phyloP scores from a whole-genome alignment of 768 basidiomycete species.

The Mrakia gelida region DNA sequence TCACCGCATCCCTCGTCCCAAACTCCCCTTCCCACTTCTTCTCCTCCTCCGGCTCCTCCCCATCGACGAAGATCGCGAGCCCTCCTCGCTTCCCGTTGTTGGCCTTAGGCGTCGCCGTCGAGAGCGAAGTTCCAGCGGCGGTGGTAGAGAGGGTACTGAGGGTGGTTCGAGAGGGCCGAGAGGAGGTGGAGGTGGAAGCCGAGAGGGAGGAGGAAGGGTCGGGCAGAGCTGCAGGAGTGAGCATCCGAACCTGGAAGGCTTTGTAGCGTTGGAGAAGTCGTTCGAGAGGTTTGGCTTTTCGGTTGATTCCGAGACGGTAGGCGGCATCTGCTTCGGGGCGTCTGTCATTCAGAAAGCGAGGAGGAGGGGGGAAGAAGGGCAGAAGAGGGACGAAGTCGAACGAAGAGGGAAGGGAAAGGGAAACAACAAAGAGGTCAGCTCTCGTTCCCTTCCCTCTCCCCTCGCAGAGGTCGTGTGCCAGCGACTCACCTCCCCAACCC shows the following conservation, averaged over 20 bases:
- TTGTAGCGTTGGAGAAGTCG: constrained; percentile 74
- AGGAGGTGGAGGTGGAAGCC: constrained; percentile 46
- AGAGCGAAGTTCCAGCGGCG: neutral
- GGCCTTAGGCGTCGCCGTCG: constrained; percentile 24
- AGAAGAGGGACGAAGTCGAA: neutral
- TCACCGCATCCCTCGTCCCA: constrained; percentile 47
- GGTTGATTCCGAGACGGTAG: constrained; percentile 75
- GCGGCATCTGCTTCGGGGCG: constrained; percentile 71
- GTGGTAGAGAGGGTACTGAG: constrained; percentile 18
- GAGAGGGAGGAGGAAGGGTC: constrained; percentile 43
- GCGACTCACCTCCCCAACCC: constrained; percentile 64
- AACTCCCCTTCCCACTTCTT: constrained; percentile 42
- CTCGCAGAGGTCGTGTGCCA: constrained; percentile 7
- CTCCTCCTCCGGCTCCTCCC: constrained; percentile 37
- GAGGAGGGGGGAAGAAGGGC: neutral
- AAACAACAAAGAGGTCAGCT: constrained; percentile 18
- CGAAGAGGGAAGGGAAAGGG: neutral
- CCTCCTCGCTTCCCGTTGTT: constrained; percentile 38
- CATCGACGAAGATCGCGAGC: constrained; percentile 44
- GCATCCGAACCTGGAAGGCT: constrained; percentile 64
- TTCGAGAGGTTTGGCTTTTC: constrained; percentile 74
- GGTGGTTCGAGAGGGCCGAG: constrained; percentile 39
- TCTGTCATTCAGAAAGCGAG: constrained; percentile 48
- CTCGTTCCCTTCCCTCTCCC: constrained; percentile 6
- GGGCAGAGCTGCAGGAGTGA: constrained; percentile 50